Evolutionary conservation across 129 eudicot species (phyloP).

Genomic region (Pulicaria dysenterica): DNA sequence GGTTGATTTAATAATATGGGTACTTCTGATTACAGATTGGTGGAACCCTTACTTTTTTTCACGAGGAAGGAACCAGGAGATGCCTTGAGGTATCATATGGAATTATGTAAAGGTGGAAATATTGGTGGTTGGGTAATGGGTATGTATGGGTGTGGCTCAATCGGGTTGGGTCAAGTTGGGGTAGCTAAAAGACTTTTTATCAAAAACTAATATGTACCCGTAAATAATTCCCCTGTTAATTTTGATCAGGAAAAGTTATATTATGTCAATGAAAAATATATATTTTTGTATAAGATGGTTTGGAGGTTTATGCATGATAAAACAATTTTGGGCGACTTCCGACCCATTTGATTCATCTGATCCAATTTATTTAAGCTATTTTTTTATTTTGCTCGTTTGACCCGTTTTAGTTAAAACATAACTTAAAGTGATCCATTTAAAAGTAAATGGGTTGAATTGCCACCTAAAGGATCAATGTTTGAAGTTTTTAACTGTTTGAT

Average conservation of each 20-base stretch:
- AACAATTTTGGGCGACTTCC: slow-evolving; percentile 1
- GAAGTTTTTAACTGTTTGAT: not conserved
- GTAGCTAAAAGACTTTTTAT: not conserved
- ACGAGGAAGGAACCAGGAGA: slow-evolving; percentile 85
- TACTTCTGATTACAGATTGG: slow-evolving; percentile 66
- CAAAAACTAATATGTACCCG: not conserved
- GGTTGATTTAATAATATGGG: slow-evolving; percentile 4
- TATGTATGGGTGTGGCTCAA: not conserved
- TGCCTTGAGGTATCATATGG: slow-evolving; percentile 82
- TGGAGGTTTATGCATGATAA: not conserved
- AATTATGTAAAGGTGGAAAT: not conserved
- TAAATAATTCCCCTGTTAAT: not conserved
- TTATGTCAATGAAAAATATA: not conserved
- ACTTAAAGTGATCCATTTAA: not conserved
- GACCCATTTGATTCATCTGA: not conserved
- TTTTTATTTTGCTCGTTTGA: not conserved
- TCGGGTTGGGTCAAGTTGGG: not conserved
- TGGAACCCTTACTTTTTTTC: slow-evolving; percentile 96
- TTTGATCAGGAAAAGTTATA: not conserved
- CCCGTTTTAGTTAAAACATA: not conserved
- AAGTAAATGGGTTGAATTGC: not conserved
- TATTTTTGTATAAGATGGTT: not conserved
- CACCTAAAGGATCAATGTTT: not conserved
- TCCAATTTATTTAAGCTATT: not conserved
- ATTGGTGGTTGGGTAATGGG: not conserved